These are phyloP conservation scores for Penicillium odoratum DNA, from an alignment of 495 filamentous ascomycete species.

Conservation along the genomic window DNA sequence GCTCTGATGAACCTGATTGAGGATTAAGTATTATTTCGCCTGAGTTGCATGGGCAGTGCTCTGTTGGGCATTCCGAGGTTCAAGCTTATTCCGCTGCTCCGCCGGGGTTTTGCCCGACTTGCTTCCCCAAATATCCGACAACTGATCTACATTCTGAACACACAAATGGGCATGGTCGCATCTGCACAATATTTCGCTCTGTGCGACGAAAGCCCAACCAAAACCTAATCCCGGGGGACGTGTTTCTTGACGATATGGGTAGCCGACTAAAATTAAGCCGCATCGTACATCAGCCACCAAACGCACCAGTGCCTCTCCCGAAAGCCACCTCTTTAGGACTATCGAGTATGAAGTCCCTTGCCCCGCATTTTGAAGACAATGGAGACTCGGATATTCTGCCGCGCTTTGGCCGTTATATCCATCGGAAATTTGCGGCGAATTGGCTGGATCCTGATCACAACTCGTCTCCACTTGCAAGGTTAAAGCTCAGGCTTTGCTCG, in stretches of 20 bases:
- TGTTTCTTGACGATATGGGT: background rate
- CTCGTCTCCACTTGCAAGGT: background rate
- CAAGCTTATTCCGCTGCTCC: background rate
- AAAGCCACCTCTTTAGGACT: background rate
- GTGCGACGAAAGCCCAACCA: background rate
- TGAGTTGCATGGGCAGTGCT: background rate
- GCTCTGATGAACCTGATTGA: too few relatives aligned
- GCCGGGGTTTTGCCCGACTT: constrained; percentile 15
- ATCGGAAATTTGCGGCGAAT: background rate
- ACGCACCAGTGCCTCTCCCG: background rate
- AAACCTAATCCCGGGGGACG: background rate
- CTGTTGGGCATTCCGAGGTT: background rate
- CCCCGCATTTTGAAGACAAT: background rate
- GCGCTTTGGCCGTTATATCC: constrained; percentile 6
- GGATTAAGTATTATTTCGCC: too few relatives aligned
- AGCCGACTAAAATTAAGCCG: background rate
- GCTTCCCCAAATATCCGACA: background rate
- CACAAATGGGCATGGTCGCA: constrained; percentile 7
- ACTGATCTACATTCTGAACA: background rate
- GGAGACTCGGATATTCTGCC: background rate
- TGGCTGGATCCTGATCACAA: too few relatives aligned
- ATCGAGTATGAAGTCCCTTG: background rate
- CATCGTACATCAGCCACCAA: background rate
- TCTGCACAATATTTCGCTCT: constrained; percentile 1
- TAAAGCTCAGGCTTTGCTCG: background rate